phyloP scores from a whole-genome alignment of 73 alveolate genomes.

The Stentor roeselii region DNA sequence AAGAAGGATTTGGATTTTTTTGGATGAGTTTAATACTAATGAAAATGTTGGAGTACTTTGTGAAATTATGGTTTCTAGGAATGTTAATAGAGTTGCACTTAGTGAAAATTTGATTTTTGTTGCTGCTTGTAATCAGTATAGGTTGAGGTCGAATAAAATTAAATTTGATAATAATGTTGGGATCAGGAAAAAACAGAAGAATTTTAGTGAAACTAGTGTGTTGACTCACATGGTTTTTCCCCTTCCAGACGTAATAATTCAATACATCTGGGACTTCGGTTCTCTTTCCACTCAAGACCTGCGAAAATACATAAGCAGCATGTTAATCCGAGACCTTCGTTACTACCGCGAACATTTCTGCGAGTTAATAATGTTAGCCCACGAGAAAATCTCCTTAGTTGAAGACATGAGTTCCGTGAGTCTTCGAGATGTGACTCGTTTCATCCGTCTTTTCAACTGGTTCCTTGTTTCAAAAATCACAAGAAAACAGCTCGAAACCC shows the following conservation, averaged over 20 bases:
- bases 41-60: constrained; percentile 11
- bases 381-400: no score
- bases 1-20: constrained; percentile 7
- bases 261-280: constrained; percentile 16
- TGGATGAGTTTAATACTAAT: constrained; percentile 21
- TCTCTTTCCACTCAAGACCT: not conserved
- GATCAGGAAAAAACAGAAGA: not conserved
- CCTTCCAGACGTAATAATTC: not conserved
- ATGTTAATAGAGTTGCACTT: not conserved
- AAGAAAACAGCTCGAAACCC: no score
- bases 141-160: no score
- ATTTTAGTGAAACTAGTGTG: no score
- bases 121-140: constrained; percentile 13
- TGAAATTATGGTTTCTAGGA: not conserved
- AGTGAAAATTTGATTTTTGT: constrained; percentile 5
- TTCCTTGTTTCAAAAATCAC: no score
- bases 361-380: no score
- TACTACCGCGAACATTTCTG: no score
- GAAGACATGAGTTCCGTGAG: no score
- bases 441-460: no score
- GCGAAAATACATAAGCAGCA: no score
- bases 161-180: constrained; percentile 2
- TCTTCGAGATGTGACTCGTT: no score
- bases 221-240: not conserved
- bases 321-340: no score